Percentiles rank a stretch among this genome's conserved stretches.
These are phyloP conservation scores for Sutorius eximius DNA, from an alignment of 1,284 basidiomycete genomes.

Conservation along the genomic window DNA sequence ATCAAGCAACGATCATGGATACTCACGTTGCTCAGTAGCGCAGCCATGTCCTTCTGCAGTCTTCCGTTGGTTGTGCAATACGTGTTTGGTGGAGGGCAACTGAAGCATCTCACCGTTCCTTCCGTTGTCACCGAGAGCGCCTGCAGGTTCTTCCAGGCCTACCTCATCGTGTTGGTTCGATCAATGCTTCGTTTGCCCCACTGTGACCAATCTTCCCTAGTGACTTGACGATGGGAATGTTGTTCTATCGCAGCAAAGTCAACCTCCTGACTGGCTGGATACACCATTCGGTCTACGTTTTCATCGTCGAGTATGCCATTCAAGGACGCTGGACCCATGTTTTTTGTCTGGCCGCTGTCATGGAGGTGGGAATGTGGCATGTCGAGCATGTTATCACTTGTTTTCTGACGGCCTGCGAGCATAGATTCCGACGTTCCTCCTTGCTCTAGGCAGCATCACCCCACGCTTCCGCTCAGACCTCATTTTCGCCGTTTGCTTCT, in stretches of 20 bases:
- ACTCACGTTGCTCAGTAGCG: constrained; percentile 47
- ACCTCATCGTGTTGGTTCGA: constrained; percentile 42
- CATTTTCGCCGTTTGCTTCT: constrained; percentile 53
- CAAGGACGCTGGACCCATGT: constrained; percentile 43
- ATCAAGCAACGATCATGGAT: constrained; percentile 54
- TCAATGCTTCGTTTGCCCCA: constrained; percentile 9
- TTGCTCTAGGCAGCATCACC: constrained; percentile 49
- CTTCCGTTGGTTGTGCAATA: constrained; percentile 50
- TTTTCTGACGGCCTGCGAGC: background rate
- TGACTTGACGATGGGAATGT: constrained; percentile 39
- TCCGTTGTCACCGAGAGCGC: constrained; percentile 26
- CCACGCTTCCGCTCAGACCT: constrained; percentile 49
- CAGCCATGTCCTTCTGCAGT: constrained; percentile 45
- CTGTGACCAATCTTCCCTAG: constrained; percentile 30
- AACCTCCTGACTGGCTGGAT: constrained; percentile 59
- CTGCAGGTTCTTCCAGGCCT: constrained; percentile 48
- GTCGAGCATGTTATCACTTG: background rate
- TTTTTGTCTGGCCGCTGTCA: constrained; percentile 48
- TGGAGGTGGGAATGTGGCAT: constrained; percentile 46
- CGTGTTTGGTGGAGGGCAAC: constrained; percentile 34
- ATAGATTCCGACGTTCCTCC: constrained; percentile 57
- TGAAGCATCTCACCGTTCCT: constrained; percentile 29
- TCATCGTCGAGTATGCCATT: constrained; percentile 47
- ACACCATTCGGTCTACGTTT: constrained; percentile 55
- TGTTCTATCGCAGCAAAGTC: constrained; percentile 46